These are phyloP conservation scores for Sonneratia alba DNA, from an alignment of 345 rosid genomes.

Conservation along the genomic window DNA sequence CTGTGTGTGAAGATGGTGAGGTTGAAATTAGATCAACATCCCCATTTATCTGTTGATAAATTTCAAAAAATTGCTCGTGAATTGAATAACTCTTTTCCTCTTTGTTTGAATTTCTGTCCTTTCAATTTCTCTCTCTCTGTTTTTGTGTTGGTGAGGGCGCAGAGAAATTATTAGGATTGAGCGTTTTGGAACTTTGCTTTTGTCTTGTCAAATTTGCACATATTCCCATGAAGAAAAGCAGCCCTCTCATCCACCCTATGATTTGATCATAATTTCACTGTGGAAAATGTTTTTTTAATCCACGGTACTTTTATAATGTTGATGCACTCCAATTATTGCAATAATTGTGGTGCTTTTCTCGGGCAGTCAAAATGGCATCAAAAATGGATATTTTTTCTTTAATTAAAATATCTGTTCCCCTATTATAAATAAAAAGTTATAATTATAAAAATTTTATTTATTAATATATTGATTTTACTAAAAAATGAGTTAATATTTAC, in stretches of 20 bases:
- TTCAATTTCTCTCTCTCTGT: background rate
- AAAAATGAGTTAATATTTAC: too few relatives aligned
- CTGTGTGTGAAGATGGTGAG: background rate
- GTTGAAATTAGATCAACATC: too few relatives aligned
- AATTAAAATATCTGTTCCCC: too few relatives aligned
- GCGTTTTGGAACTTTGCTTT: constrained; percentile 12
- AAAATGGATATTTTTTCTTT: too few relatives aligned
- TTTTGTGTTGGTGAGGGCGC: background rate
- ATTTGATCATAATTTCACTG: constrained; percentile 10
- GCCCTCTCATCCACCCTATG: constrained; percentile 3
- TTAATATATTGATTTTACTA: too few relatives aligned
- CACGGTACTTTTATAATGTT: background rate
- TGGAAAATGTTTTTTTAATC: background rate
- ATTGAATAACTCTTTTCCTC: background rate
- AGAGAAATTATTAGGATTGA: constrained; percentile 9
- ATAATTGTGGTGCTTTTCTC: background rate
- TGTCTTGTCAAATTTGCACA: constrained; percentile 12
- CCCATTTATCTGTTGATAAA: too few relatives aligned
- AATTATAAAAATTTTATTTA: too few relatives aligned
- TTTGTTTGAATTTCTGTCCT: background rate
- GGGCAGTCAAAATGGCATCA: background rate
- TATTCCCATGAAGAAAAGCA: constrained; percentile 10
- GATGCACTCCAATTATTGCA: constrained; percentile 9
- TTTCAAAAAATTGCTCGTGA: background rate
- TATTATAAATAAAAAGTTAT: too few relatives aligned